A percentile compares a stretch with the other conserved stretches of the same genome.
These are phyloP conservation scores for Juglanconis sp. DNA, from an alignment of 2,329 filamentous ascomycete genomes.

Conservation along the genomic window DNA sequence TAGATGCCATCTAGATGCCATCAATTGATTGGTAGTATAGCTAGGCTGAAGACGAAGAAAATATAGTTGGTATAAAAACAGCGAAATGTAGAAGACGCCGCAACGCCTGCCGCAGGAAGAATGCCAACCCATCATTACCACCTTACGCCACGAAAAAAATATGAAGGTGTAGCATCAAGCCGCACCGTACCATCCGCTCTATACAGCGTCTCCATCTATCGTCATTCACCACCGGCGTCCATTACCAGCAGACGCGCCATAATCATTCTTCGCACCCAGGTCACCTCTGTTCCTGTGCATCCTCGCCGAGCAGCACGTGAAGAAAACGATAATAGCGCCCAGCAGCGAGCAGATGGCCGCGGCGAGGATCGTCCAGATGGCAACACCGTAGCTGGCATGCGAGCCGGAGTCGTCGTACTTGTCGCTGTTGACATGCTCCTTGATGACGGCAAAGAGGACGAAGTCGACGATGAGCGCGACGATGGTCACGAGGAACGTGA, in stretches of 20 bases:
- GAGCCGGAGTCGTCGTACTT: slow-evolving; percentile 40
- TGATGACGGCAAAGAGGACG: slow-evolving; percentile 52
- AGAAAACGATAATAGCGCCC: slow-evolving; percentile 55
- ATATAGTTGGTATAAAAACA: neutral
- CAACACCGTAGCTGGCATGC: slow-evolving; percentile 49
- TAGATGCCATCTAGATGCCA: neutral
- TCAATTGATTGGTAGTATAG: neutral
- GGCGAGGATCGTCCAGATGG: slow-evolving; percentile 58
- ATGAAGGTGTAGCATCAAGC: neutral
- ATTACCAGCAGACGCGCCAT: slow-evolving; percentile 12
- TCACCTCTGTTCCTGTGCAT: slow-evolving; percentile 35
- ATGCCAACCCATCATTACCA: neutral
- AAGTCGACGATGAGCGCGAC: slow-evolving; percentile 55
- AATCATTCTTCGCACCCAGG: slow-evolving; percentile 25
- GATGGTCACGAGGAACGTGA: slow-evolving; percentile 47
- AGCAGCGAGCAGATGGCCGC: slow-evolving; percentile 53
- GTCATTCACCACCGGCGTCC: slow-evolving; percentile 20
- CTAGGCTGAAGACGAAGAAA: neutral
- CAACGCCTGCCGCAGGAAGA: neutral
- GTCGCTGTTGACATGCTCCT: slow-evolving; percentile 51
- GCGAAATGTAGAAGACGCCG: too few species aligned
- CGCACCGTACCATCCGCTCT: neutral
- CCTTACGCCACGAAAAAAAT: neutral
- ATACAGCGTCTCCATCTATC: slow-evolving; percentile 4
- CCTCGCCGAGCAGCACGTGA: slow-evolving; percentile 58